These are phyloP conservation scores for Solanum hybrid DNA, from an alignment of 305 asterid species.

Conservation along the genomic window DNA sequence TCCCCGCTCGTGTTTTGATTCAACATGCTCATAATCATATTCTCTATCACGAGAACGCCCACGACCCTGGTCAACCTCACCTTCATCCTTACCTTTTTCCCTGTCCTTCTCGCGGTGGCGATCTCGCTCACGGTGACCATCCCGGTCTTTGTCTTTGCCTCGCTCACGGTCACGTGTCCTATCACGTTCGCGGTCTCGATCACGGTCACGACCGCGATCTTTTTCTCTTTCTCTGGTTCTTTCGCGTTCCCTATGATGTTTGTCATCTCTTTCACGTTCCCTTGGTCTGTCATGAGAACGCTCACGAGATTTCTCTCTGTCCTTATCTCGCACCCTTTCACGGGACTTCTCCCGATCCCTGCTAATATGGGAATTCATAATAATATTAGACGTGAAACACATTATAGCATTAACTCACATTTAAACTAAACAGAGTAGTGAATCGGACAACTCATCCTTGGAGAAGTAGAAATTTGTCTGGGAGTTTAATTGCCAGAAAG, in stretches of 20 bases:
- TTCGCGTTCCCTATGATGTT: slow-evolving; percentile 85
- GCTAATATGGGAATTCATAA: slow-evolving; percentile 6
- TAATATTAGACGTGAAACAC: neutral
- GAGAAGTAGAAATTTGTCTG: neutral
- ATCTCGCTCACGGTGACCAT: slow-evolving; percentile 35
- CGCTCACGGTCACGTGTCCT: slow-evolving; percentile 43
- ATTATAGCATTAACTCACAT: neutral
- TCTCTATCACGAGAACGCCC: slow-evolving; percentile 67
- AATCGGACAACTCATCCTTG: neutral
- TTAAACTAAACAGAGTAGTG: neutral
- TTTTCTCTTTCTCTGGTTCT: slow-evolving; percentile 56
- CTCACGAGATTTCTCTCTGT: slow-evolving; percentile 57
- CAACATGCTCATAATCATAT: slow-evolving; percentile 44
- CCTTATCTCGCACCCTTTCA: slow-evolving; percentile 32
- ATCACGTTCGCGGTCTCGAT: slow-evolving; percentile 38
- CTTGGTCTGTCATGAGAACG: slow-evolving; percentile 67
- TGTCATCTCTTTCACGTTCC: slow-evolving; percentile 88
- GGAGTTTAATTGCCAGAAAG: neutral
- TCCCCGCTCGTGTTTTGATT: slow-evolving; percentile 43
- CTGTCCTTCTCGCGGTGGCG: slow-evolving; percentile 40
- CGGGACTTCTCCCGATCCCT: slow-evolving; percentile 84
- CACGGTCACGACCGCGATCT: slow-evolving; percentile 55
- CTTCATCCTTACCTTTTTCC: slow-evolving; percentile 45
- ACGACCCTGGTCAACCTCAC: slow-evolving; percentile 45
- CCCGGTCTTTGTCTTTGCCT: slow-evolving; percentile 42